phyloP scores from a whole-genome alignment of 2,329 filamentous ascomycete species.

The Rhytidhysteron rufulum region DNA sequence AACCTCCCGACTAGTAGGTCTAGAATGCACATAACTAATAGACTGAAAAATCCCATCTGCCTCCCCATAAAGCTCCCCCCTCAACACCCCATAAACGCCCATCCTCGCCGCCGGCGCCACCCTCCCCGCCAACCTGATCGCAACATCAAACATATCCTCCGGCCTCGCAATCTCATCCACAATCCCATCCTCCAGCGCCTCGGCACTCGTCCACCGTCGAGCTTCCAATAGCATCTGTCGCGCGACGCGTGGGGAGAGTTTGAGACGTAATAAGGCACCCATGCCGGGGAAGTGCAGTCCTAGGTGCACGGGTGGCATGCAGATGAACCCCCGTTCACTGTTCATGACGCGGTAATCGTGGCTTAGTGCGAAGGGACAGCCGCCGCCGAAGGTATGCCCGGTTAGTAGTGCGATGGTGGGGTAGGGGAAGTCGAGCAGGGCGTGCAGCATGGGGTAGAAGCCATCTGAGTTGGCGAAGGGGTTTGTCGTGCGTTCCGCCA shows the following conservation, averaged over 20 bases:
- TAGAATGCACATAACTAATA: conserved; percentile 54
- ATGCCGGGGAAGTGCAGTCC: conserved; percentile 56
- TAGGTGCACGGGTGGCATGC: conserved; percentile 50
- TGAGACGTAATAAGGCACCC: conserved; percentile 49
- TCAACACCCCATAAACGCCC: conserved; percentile 50
- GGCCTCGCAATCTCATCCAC: conserved; percentile 51
- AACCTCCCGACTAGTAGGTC: conserved; percentile 38
- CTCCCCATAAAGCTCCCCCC: conserved; percentile 53
- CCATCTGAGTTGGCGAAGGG: conserved; percentile 55
- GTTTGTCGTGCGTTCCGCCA: conserved; percentile 46
- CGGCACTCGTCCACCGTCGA: conserved; percentile 51
- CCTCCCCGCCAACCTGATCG: conserved; percentile 43
- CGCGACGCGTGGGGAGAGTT: conserved; percentile 49
- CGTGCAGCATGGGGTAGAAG: conserved; percentile 53
- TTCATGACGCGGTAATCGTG: conserved; percentile 48
- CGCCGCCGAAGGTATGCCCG: conserved; percentile 49
- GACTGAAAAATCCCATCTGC: conserved; percentile 48
- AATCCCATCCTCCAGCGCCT: conserved; percentile 50
- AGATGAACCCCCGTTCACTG: conserved; percentile 26
- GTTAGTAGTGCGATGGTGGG: conserved; percentile 48
- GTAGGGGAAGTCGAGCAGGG: conserved; percentile 47
- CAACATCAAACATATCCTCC: conserved; percentile 46
- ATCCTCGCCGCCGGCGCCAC: conserved; percentile 42
- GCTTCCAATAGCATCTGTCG: conserved; percentile 56
- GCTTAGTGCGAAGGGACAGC: conserved; percentile 44